These are phyloP conservation scores for Calocybe indica DNA, from an alignment of 768 basidiomycete species.

Conservation along the genomic window DNA sequence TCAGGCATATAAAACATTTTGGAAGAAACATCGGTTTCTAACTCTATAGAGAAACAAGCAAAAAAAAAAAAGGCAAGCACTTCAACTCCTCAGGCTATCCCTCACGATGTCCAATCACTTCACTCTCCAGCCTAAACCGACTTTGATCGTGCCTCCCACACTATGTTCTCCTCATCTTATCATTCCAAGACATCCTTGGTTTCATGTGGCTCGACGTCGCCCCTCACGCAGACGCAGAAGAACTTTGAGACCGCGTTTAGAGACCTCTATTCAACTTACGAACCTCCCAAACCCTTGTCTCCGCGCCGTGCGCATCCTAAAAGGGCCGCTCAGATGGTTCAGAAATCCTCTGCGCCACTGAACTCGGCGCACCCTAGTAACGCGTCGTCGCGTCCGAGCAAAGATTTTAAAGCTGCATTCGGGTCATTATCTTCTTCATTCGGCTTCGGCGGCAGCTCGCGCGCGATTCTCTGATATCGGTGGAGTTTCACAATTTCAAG, in stretches of 20 bases:
- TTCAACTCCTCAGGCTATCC: no score
- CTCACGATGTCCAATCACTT: no score
- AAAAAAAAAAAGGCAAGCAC: no score
- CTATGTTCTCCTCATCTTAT: conserved; percentile 6
- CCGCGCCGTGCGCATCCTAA: background rate
- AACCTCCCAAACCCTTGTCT: conserved; percentile 5
- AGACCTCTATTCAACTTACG: conserved; percentile 13
- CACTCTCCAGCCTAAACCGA: no score
- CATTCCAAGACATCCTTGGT: background rate
- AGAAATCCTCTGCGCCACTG: background rate
- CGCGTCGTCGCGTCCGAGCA: background rate
- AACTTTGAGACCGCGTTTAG: conserved; percentile 18
- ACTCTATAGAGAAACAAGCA: no score
- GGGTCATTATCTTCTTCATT: conserved; percentile 7
- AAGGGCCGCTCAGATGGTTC: background rate
- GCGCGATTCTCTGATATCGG: no score
- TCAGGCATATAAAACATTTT: no score
- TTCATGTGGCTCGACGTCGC: background rate
- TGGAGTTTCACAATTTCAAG: no score
- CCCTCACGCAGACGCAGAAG: conserved; percentile 7
- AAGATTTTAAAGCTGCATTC: conserved; percentile 8
- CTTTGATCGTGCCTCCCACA: no score
- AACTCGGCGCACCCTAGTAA: background rate
- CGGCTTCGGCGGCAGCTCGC: conserved; percentile 8
- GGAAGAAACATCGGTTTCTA: no score